Evolutionary conservation across 306 rosid genomes (phyloP), one percentile per base, ranked within the genome.

Genomic region (Citrullus colocynthis): DNA sequence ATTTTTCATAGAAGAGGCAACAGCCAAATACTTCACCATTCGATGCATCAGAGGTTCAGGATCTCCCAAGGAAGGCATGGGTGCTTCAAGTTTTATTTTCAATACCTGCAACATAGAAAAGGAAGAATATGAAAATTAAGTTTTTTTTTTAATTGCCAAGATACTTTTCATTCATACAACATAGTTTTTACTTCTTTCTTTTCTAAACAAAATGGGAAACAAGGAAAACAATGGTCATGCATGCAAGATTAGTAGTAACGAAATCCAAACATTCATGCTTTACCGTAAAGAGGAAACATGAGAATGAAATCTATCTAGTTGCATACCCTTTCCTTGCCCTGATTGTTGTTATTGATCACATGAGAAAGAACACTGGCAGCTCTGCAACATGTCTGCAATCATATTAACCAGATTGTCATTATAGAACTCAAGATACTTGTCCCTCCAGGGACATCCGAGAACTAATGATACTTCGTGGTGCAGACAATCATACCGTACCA

Each of bases 341-440:
- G 92, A 82, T 77, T 84, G 83, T 95, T 87, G 86, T 89, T 95
- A 85, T 90, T 88, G 82, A 95, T 84, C 78, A 92, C 85, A 86
- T 92, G 93, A 58, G 99, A 85, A 74, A 95, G 97, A 85, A 95
- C 97, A 79, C 96, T 90, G 54, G 97, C 97, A 54, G 97, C 99
- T 87, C 99, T 89, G 88, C 93, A 84, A 85, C 93, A 95, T 77
- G 88, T 89, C 99, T 92, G 91, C 86, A 83, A 39, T 61, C 52
- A 36, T 34, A 37, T 76, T 12, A 59, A 24, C 14, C 30, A 57
- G 54, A 17, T 59, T 58, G 67, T 60, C 56, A 57, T 3, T 21
- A 60, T 20, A 58, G 54, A 60, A 37, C 36, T 76, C 55, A 9
- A 16, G 62, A 52, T 17, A 52, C 32, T 21, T 48, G 72, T 37